Base-by-base conservation (phyloP, 169 alveolate genomes). In the Theileria sp. region DNA sequence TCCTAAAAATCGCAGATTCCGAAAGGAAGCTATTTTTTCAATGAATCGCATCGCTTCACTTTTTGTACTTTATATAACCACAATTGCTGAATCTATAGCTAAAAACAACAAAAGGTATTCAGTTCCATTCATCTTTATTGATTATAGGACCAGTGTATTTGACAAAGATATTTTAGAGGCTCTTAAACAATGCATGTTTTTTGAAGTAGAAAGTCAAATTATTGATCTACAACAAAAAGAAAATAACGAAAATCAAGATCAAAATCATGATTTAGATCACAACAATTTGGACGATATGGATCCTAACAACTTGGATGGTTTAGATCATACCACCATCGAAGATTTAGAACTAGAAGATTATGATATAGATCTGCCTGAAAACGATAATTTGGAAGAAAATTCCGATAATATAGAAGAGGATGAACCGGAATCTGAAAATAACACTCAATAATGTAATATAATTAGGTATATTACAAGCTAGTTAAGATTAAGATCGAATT, bases 341-440 rank as follows among this genome's bases (percentile, higher is more conserved):
- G 91, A 84, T 34, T 17, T 15, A 10, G 80, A 84, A 23, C 87
- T 7, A 13, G 82, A 49, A 1, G 49, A 19, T 30, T 26, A 32
- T n/a, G 69, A 61, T 61, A 15, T 23, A 12, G 34, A 61, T 44
- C 8, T 44, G 54, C 54, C 54, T 23, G 30, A 30, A 23, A 30
- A 50, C 19, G 71, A 30, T 1, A 49, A 72, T 56, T 25, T 67
- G 76, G 89, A 80, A 21, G 84, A 81, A n/a, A 25, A 32, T 68
- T 28, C 86, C 38, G 94, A 89, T 32, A 92, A 87, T 21, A 90
- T 80, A 36, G 95, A 80, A 10, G 92, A 81, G 69, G 92, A 81
- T 7, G 89, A 88, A 8, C 83, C 66, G 5, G 87, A 75, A 36
- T 77, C 49, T 25, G 91, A 66, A 21, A 73, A 56, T 13, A 49